Percentiles rank a stretch among this genome's conserved stretches.
Evolutionary conservation across 1,284 basidiomycete species (phyloP).

Genomic region (Amylostereum chailletii): DNA sequence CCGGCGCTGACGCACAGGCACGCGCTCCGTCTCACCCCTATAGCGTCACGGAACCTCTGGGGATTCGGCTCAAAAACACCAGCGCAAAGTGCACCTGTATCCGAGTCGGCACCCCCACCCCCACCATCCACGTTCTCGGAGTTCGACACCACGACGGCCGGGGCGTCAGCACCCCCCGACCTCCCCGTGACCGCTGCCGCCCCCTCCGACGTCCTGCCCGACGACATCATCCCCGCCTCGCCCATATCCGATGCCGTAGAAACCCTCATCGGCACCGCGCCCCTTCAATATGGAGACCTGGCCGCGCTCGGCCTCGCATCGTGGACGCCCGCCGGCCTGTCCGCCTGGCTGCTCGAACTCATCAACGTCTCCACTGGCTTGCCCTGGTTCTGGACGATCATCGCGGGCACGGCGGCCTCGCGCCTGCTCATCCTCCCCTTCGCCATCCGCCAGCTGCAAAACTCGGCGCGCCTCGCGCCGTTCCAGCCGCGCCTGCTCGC

Average conservation of each 20-base stretch:
- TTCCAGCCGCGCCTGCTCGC: constrained; percentile 32
- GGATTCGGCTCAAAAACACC: constrained; percentile 7
- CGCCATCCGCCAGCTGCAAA: constrained; percentile 55
- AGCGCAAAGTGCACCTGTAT: neutral
- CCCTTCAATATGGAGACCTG: constrained; percentile 74
- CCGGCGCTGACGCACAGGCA: too few species aligned
- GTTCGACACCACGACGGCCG: neutral
- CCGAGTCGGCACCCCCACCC: neutral
- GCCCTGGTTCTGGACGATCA: constrained; percentile 84
- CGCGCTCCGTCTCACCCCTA: neutral
- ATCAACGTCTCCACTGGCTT: constrained; percentile 69
- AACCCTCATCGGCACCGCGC: constrained; percentile 20
- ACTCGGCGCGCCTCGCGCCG: constrained; percentile 62
- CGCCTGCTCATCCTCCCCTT: constrained; percentile 67
- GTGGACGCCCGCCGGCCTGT: constrained; percentile 33
- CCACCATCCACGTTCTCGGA: constrained; percentile 1
- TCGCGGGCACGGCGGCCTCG: constrained; percentile 62
- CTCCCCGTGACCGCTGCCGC: neutral
- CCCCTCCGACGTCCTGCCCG: neutral
- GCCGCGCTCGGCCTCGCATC: constrained; percentile 65
- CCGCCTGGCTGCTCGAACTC: constrained; percentile 52
- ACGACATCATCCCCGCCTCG: neutral
- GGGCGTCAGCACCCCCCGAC: neutral
- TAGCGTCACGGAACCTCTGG: constrained; percentile 8
- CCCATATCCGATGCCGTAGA: constrained; percentile 1